Conservation (phyloP, 805 yeast genomes). For the Lachancea waltii region DNA sequence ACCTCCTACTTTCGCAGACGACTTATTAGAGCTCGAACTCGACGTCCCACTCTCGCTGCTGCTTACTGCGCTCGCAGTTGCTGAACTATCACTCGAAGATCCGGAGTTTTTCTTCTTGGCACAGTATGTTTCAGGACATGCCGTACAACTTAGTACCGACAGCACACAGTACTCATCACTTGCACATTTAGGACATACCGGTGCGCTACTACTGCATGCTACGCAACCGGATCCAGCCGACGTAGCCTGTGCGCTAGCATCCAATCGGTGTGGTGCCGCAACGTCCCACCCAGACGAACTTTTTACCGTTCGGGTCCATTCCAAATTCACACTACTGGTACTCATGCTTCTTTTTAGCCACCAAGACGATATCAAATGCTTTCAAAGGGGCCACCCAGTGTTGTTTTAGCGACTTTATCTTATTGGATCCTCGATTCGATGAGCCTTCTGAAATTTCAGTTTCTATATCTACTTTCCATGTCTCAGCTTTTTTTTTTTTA, state of each 20-base stretch:
- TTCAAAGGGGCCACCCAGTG: too few species aligned
- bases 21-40: conserved; percentile 5
- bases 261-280: background rate
- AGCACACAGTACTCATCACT: conserved; percentile 47
- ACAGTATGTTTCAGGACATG: conserved; percentile 54
- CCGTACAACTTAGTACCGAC: conserved; percentile 49
- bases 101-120: conserved; percentile 19
- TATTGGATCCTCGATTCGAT: too few species aligned
- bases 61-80: background rate
- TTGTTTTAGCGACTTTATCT: too few species aligned
- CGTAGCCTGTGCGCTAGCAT: conserved; percentile 5
- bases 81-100: background rate
- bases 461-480: too few species aligned
- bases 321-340: too few species aligned
- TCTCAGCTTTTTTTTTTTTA: too few species aligned
- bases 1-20: conserved; percentile 48
- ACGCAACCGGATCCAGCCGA: conserved; percentile 35
- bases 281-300: background rate
- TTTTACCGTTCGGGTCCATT: too few species aligned
- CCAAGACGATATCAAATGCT: too few species aligned
- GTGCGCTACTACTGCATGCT: conserved; percentile 32
- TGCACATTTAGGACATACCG: conserved; percentile 50
- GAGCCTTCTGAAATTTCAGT: too few species aligned
- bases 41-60: background rate
- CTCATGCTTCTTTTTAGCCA: too few species aligned